A percentile compares a stretch with the other conserved stretches of the same genome.
Evolutionary conservation across 305 asterid species (phyloP).

Genomic region (Petunia hybrid): DNA sequence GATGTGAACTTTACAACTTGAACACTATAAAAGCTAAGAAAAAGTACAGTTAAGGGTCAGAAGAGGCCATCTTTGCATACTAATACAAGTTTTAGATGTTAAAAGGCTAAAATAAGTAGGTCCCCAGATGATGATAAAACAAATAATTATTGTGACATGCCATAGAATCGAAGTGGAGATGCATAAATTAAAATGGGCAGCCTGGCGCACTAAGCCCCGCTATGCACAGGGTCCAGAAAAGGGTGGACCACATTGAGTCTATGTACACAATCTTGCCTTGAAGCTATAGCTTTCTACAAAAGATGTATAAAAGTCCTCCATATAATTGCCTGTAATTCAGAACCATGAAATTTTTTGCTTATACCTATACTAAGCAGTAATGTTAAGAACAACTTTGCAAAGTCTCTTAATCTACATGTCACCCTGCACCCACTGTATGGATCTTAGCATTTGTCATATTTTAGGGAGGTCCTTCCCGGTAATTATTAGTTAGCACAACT

Average conservation of each 20-base stretch:
- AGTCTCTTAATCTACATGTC: neutral
- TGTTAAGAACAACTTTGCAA: neutral
- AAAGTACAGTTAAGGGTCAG: neutral
- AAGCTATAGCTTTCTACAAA: neutral
- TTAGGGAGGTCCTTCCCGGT: neutral
- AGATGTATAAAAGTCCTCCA: neutral
- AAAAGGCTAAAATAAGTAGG: neutral
- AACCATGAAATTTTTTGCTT: neutral
- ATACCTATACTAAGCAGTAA: neutral
- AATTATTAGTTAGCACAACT: neutral
- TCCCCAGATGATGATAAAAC: neutral
- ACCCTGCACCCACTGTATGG: neutral
- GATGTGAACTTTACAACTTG: neutral
- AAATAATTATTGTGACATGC: neutral
- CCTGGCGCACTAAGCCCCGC: neutral
- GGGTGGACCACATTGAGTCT: neutral
- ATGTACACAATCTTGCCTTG: neutral
- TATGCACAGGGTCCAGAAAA: neutral
- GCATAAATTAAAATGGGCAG: neutral
- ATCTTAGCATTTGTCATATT: neutral
- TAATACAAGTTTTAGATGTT: neutral
- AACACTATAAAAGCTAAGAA: neutral
- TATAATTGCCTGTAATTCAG: neutral
- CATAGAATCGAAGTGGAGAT: neutral
- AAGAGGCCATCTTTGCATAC: neutral